Base-by-base conservation (phyloP, 495 filamentous ascomycete species). In the Xylaria longipes region DNA sequence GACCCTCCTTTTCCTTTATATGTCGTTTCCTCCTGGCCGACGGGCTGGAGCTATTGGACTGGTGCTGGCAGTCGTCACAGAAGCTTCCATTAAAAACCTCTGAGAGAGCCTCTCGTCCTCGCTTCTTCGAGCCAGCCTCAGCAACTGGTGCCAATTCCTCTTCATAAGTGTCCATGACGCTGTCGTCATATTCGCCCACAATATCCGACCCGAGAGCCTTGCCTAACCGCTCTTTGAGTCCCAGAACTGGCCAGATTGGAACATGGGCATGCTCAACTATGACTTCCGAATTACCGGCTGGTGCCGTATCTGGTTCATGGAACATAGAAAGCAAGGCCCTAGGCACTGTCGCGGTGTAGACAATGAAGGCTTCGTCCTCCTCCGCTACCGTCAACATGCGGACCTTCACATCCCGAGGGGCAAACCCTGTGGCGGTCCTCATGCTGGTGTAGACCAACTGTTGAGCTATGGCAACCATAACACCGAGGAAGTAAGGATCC, bases 381-480 rank as follows among this genome's bases (percentile, higher is more conserved):
- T 82, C 80, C 41, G 82, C 79, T 37, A 82, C 74, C 2, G 80
- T 80, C 54, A 87, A 71, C 63, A 87, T 43, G 41, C 80, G 78
- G 48, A 85, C 76, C 63, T 80, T 78, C 72, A 84, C 71, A 61
- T 85, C 80, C 33, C 69, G 73, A n/a, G 78, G 73, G 20, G 27
- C 14, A 62, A 80, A 65, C 29, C 68, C 64, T 58, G 68, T 1
- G 33, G 69, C 63, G 3, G 58, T 73, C 50, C 43, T 72, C 0
- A 71, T 33, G 8, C 73, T 68, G 7, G 39, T 69, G 71, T 86
- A 85, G 45, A 80, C 82, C 33, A 80, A 80, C 2, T 82, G 74
- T 66, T 86, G 84, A 11, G 84, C 84, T 82, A 86, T 83, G 37
- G 82, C 78, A 12, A 86, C 12, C 63, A 86, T 79, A 20, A 78